phyloP scores from a whole-genome alignment of 805 yeast species.

The Jamesozyma jinghongensis region DNA sequence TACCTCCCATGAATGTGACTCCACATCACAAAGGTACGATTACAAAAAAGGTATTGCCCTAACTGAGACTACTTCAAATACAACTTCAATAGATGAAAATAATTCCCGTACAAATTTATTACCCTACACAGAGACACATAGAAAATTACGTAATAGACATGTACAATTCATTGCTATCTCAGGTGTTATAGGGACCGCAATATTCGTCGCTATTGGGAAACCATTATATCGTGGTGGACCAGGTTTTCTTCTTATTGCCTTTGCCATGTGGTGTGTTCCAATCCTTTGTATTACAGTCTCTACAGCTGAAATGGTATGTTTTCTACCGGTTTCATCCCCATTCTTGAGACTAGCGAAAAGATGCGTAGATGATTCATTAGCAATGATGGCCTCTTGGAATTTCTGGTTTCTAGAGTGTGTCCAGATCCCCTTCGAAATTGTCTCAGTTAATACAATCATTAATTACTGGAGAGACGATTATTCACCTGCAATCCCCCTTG shows the following conservation, averaged over 20 bases:
- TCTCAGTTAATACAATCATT: constrained; percentile 67
- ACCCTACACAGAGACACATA: constrained; percentile 27
- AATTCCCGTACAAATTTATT: constrained; percentile 13
- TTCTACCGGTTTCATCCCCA: constrained; percentile 68
- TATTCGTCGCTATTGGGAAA: constrained; percentile 63
- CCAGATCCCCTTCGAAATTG: constrained; percentile 75
- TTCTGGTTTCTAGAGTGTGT: constrained; percentile 70
- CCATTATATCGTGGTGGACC: constrained; percentile 64
- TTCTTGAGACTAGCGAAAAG: constrained; percentile 67
- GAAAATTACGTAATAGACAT: constrained; percentile 58
- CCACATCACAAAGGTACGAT: too few species aligned
- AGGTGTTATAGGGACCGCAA: constrained; percentile 74
- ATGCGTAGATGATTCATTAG: constrained; percentile 67
- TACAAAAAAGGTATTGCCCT: too few species aligned
- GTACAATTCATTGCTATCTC: constrained; percentile 72
- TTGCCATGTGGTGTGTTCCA: constrained; percentile 60
- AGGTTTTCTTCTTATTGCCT: constrained; percentile 54
- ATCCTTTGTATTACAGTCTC: constrained; percentile 57
- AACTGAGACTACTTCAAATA: too few species aligned
- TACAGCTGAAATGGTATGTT: constrained; percentile 73
- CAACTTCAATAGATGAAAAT: constrained; percentile 5
- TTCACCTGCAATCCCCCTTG: constrained; percentile 60
- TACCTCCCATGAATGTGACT: too few species aligned
- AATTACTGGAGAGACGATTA: constrained; percentile 77
- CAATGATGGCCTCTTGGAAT: constrained; percentile 71